Evolutionary conservation across 2,329 filamentous ascomycete genomes (phyloP).

Genomic region (Pseudogymnoascus sp.): DNA sequence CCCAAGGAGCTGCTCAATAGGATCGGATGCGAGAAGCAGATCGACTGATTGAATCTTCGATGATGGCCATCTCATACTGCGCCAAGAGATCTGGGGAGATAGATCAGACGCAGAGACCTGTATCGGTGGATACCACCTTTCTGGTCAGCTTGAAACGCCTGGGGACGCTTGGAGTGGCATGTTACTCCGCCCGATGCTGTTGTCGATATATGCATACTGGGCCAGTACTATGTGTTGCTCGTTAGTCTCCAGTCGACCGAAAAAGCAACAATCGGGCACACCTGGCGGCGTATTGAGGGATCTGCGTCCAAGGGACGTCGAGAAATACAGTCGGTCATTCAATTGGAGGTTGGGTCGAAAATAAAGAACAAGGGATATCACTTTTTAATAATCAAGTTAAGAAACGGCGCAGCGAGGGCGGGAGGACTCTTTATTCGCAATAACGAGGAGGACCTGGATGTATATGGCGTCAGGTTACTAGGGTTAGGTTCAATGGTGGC

Average conservation of each 20-base stretch:
- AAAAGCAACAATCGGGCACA: background rate
- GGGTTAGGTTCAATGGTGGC: background rate
- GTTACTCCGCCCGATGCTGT: background rate
- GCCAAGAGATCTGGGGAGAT: constrained; percentile 3
- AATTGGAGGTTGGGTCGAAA: background rate
- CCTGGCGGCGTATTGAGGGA: background rate
- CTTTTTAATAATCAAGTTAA: background rate
- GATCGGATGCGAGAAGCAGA: constrained; percentile 30
- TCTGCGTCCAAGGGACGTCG: background rate
- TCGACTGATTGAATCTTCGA: constrained; percentile 16
- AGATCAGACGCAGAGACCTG: background rate
- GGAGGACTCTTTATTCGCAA: background rate
- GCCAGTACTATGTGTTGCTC: background rate
- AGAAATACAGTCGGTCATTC: background rate
- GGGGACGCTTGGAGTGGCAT: background rate
- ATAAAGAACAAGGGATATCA: background rate
- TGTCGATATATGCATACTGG: background rate
- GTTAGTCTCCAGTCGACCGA: background rate
- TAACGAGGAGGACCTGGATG: background rate
- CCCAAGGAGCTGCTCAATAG: constrained; percentile 29
- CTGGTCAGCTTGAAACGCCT: background rate
- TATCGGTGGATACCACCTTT: background rate
- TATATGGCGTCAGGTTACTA: constrained; percentile 2
- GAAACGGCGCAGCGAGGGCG: background rate
- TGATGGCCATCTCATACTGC: background rate